Conservation (phyloP, 2,329 filamentous ascomycete genomes). For the Trichocomaceae sp. region DNA sequence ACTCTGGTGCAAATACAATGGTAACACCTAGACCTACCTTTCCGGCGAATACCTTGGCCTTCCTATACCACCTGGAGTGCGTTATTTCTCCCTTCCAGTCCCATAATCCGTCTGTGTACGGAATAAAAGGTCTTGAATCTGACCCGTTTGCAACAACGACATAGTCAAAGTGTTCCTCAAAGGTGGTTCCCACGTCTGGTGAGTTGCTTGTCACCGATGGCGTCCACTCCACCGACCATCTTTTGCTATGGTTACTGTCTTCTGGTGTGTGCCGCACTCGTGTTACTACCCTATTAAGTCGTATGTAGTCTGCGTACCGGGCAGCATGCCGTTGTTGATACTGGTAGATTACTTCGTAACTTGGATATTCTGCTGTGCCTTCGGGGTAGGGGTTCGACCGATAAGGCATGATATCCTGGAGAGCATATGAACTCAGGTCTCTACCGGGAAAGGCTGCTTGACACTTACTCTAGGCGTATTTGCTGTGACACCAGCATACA, state of each 20-base stretch:
- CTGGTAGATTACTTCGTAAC: neutral
- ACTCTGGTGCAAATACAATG: neutral
- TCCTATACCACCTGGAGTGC: slow-evolving; percentile 2
- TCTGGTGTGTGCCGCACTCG: neutral
- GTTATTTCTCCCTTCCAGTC: neutral
- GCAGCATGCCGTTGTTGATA: neutral
- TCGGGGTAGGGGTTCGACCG: neutral
- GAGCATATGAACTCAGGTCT: neutral
- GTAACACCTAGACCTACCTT: neutral
- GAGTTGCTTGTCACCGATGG: neutral
- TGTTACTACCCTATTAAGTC: neutral
- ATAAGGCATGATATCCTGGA: slow-evolving; percentile 3
- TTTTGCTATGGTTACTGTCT: neutral
- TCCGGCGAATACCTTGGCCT: neutral
- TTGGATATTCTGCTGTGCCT: neutral
- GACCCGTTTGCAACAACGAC: neutral
- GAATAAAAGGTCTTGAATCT: slow-evolving; percentile 1
- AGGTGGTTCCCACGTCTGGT: neutral
- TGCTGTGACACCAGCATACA: slow-evolving; percentile 1
- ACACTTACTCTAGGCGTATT: neutral
- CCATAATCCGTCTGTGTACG: neutral
- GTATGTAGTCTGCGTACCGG: neutral
- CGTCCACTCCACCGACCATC: slow-evolving; percentile 2
- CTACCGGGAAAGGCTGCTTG: neutral
- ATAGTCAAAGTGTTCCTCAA: neutral